Base-by-base conservation (phyloP, 306 rosid species). In the Gastrolobium bilobum region DNA sequence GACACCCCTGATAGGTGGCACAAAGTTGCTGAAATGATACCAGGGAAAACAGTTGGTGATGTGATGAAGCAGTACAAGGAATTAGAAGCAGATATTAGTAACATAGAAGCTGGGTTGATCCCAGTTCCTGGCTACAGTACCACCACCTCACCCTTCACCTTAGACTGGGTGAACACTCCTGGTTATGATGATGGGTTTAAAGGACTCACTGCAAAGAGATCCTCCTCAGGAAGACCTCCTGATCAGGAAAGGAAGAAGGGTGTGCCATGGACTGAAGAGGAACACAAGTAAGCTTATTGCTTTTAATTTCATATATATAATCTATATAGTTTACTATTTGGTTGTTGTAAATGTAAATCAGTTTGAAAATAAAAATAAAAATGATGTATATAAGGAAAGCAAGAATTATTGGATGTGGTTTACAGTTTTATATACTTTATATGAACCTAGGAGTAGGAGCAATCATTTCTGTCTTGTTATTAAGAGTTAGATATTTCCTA, bases 261-360 rank as follows among this genome's bases (percentile, higher is more conserved):
- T 15, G 91, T 95, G 42, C 98, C 99, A 1, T 95, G 99, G 98
- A 93, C 97, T 0, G 98, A 93, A 80, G 98, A 93, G 1, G 99
- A 95, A 75, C 99, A 95, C 63, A 95, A 84, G 99, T 95, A 79
- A 88, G 86, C 71, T 34, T 30, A n/a, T 7, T 73, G 1, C 50
- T 71, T 73, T 29, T 54, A 6, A 3, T 69, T 68, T n/a, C 47
- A 14, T 31, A 0, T 38, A 7, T 34, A 39, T 54, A 20, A 20
- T 20, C 26, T 20, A 20, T 20, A 20, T 20, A 20, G 26, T 63
- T 73, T 54, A 66, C 35, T 43, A 3, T 56, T 34, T 73, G 31
- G 68, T 66, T 56, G 7, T 74, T 75, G 63, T 64, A 63, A 65
- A 57, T 64, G 82, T 34, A 15, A 53, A 74, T 42, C 64, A 35